Evolutionary conservation across 805 yeast genomes (phyloP).

Genomic region (Hanseniaspora hatyaiensis): DNA sequence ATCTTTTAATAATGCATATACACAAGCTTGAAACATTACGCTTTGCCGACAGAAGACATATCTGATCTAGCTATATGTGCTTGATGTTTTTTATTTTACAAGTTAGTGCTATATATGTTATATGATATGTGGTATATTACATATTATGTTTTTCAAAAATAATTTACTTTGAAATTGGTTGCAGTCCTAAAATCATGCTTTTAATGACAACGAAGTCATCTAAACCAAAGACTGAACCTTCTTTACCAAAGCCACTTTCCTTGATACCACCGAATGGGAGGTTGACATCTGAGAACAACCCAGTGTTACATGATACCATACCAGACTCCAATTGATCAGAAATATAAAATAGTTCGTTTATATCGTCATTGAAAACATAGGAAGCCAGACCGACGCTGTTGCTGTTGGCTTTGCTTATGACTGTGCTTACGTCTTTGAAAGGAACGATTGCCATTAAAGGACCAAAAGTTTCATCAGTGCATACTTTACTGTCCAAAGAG

Average conservation of each 20-base stretch:
- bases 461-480: slow-evolving; percentile 53
- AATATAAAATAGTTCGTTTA: slow-evolving; percentile 41
- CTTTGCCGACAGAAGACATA: too few relatives aligned
- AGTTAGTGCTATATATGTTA: too few relatives aligned
- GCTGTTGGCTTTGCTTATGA: slow-evolving; percentile 42
- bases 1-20: too few relatives aligned
- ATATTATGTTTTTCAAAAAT: too few relatives aligned
- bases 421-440: slow-evolving; percentile 45
- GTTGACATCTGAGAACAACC: slow-evolving; percentile 44
- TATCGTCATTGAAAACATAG: slow-evolving; percentile 43
- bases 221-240: slow-evolving; percentile 51
- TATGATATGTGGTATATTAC: too few relatives aligned
- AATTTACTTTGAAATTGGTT: slow-evolving; percentile 19
- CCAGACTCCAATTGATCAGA: slow-evolving; percentile 52
- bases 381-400: slow-evolving; percentile 49
- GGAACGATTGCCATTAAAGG: slow-evolving; percentile 49
- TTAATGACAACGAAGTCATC: slow-evolving; percentile 49
- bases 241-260: slow-evolving; percentile 61
- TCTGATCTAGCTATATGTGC: too few relatives aligned
- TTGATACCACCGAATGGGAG: slow-evolving; percentile 55
- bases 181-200: slow-evolving; percentile 40
- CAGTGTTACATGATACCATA: slow-evolving; percentile 53
- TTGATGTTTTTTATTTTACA: too few relatives aligned
- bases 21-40: too few relatives aligned
- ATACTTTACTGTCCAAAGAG: slow-evolving; percentile 39